phyloP scores from a whole-genome alignment of 495 filamentous ascomycete genomes.

The Elasticomyces elasticus region DNA sequence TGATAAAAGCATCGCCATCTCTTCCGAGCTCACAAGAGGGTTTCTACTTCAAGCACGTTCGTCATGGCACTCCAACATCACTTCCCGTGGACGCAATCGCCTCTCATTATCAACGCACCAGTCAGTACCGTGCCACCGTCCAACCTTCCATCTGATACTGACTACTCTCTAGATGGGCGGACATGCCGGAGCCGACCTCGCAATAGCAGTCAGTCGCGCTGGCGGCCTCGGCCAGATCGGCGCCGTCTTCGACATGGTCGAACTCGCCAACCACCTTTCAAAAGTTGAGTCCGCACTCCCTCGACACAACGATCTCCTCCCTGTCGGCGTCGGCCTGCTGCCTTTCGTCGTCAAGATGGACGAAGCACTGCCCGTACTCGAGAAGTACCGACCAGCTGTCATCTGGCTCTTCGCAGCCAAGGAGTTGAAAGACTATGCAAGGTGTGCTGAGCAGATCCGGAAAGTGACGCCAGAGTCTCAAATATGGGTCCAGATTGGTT shows the following conservation, averaged over 20 bases:
- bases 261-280: slow-evolving; percentile 21
- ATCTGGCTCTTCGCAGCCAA: slow-evolving; percentile 61
- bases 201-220: slow-evolving; percentile 3
- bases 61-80: slow-evolving; percentile 6
- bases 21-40: too few species aligned
- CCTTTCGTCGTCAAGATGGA: slow-evolving; percentile 44
- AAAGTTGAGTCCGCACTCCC: slow-evolving; percentile 35
- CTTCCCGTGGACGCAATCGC: slow-evolving; percentile 54
- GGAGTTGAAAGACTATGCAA: slow-evolving; percentile 38
- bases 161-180: slow-evolving; percentile 6
- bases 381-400: slow-evolving; percentile 48
- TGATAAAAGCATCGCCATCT: too few species aligned
- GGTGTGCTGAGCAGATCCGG: slow-evolving; percentile 32
- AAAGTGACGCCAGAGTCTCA: slow-evolving; percentile 30
- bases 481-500: slow-evolving; percentile 64
- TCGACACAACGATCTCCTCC: background rate
- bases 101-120: slow-evolving; percentile 58
- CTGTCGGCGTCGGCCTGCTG: slow-evolving; percentile 53
- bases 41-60: too few species aligned
- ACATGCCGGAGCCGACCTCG: background rate
- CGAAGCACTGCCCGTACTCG: slow-evolving; percentile 35
- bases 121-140: slow-evolving; percentile 50
- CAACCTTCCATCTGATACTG: background rate
- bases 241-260: slow-evolving; percentile 26
- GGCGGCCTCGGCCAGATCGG: slow-evolving; percentile 36